Base-by-base conservation (phyloP, 495 filamentous ascomycete species). In the Aspergillus ostianus region DNA sequence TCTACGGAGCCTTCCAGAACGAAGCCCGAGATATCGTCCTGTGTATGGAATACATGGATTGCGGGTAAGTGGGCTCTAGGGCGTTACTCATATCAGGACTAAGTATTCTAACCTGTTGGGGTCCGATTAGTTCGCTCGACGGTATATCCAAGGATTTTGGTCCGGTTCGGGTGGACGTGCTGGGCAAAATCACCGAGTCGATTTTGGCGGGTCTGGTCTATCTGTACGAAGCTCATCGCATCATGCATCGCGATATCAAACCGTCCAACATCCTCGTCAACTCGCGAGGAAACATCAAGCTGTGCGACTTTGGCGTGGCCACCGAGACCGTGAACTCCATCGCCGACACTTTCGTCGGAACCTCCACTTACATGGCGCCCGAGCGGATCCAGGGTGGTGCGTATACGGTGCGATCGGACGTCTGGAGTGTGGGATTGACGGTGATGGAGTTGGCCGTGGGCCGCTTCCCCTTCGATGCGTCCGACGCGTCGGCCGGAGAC, bases 1-100 rank as follows among this genome's bases (percentile, higher is more conserved):
- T 98, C 73, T 97, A 97, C 67, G 94, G 94, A 51, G 94, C 94
- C 21, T 98, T 98, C 74, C 83, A 97, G 58, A 97, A 96, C 66
- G 91, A 97, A 64, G 89, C 88, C 49, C 90, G 94, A 62, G 94
- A 98, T 76, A 95, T 98, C 60, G 92, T 97, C 60, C 89, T 98
- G 89, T 98, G 94, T 71, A 98, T 98, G 94, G 94, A 98, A 72
- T 97, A 98, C 68, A 96, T 96, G 92, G 94, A 98, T 79, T 91
- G 92, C 74, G 95, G 95, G 94, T 98, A 84, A 72, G 86, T 75
- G 18, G 15, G 46, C 45, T 6, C 7, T 13, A 1, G 15, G 15
- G 13, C 27, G 15, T 18, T 36, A 8, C 8, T n/a, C 3, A 1
- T n/a, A 13, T 19, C n/a, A n/a, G n/a, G 20, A 19, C 26, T 32